Evolutionary conservation across 306 rosid genomes (phyloP).

Genomic region (Prunus mongolica): DNA sequence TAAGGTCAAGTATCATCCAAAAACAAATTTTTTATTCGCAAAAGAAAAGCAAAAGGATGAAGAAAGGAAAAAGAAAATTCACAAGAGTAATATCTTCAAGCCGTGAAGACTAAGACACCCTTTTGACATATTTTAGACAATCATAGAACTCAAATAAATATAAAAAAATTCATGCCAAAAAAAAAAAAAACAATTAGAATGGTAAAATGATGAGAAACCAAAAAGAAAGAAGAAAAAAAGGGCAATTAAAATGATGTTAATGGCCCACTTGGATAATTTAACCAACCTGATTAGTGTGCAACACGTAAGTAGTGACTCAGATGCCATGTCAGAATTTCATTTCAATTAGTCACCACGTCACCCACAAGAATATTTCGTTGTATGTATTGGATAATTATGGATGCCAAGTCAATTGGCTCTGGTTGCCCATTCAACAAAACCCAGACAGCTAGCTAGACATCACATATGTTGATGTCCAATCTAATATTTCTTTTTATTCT

Average conservation of each 20-base stretch:
- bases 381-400: neutral
- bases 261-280: constrained; percentile 17
- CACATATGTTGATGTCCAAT: neutral
- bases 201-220: neutral
- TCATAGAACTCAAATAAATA: neutral
- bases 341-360: constrained; percentile 20
- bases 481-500: neutral
- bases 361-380: neutral
- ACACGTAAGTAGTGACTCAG: constrained; percentile 34
- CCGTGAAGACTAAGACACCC: neutral
- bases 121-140: constrained; percentile 3
- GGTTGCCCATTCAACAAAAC: neutral
- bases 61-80: neutral
- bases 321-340: constrained; percentile 22
- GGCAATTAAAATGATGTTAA: neutral
- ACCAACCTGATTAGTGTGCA: constrained; percentile 17
- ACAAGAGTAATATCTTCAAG: neutral
- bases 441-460: neutral
- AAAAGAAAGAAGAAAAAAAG: neutral
- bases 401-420: neutral
- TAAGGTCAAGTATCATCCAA: neutral
- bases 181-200: neutral
- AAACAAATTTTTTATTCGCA: too few relatives aligned
- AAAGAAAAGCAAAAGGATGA: neutral
- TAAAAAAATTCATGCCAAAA: neutral